Base-by-base conservation (phyloP, 768 basidiomycete species). In the Boletus tylopilopsis region DNA sequence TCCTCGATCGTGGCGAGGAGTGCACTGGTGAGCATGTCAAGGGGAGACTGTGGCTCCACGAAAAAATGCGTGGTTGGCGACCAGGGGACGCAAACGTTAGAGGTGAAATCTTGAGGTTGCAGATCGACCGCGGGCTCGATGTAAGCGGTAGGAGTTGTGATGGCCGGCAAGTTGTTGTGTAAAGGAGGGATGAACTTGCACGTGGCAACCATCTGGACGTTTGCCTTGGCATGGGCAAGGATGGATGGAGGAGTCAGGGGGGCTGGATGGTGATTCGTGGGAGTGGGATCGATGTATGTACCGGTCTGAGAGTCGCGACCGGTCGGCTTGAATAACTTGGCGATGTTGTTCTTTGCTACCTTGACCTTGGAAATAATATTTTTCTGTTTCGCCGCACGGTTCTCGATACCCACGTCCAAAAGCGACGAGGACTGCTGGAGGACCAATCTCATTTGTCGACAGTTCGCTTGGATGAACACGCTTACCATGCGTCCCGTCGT, bases 311-410 rank as follows among this genome's bases (percentile, higher is more conserved):
- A 32, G 36, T 15, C 25, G 25, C 42, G 47, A 33, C 34, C 12
- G 18, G 38, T 29, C 13, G 30, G 32, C 45, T 43, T 61, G 45
- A 64, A 60, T 29, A 62, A 37, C 42, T 45, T 58, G 36, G 32
- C 13, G 19, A 62, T 47, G 30, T 16, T 53, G 23, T 37, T 45
- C 51, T 53, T 62, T 36, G 46, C 53, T 1, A 24, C 50, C 37
- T 42, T 49, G 37, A 57, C 39, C 35, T 41, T 61, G 34, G 38
- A 49, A 23, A 58, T 6, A 30, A 55, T 30, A 40, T 30, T 49
- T 25, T 34, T 54, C 30, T 56, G 46, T 41, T 43, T 54, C 21
- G 45, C 29, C 12, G 15, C 24, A 6, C n/a, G 49, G 25, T 36
- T 23, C 35, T 45, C 36, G 2, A 22, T 16, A 38, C 42, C 15